These are phyloP conservation scores for Przewalskia tangutica DNA, from an alignment of 257 asterid genomes.

Conservation along the genomic window DNA sequence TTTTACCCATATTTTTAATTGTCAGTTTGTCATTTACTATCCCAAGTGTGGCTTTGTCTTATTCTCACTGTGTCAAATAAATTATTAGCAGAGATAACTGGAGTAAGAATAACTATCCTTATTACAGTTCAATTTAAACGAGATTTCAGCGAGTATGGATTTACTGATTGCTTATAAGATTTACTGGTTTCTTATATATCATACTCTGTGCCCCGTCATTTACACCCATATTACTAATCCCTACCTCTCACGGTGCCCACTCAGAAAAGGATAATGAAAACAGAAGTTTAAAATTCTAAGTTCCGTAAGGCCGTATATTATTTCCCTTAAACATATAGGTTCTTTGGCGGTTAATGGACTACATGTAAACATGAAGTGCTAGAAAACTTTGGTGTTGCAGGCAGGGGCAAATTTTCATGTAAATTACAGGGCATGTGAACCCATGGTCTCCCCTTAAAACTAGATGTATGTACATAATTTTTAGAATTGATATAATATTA, in stretches of 20 bases:
- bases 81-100: neutral
- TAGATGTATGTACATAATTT: too few species aligned
- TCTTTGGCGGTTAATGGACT: neutral
- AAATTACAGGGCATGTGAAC: too few species aligned
- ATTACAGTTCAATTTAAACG: neutral
- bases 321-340: neutral
- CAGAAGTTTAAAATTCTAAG: neutral
- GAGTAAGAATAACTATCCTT: neutral
- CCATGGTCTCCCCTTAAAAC: too few species aligned
- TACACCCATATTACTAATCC: neutral
- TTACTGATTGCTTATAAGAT: neutral
- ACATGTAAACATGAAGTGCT: neutral
- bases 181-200: neutral
- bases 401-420: too few species aligned
- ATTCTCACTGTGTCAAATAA: neutral
- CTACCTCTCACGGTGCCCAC: neutral
- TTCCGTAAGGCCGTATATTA: neutral
- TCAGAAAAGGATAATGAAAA: neutral
- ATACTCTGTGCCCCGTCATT: neutral
- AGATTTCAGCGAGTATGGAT: neutral
- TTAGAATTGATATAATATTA: too few species aligned
- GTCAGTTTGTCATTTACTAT: neutral
- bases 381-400: neutral
- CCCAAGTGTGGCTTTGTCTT: neutral
- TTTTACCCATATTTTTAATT: neutral